These are phyloP conservation scores for Bryoerythrophyllum caledonicum DNA, from an alignment of 225 moss, liverwort and hornwort species.

Conservation along the genomic window DNA sequence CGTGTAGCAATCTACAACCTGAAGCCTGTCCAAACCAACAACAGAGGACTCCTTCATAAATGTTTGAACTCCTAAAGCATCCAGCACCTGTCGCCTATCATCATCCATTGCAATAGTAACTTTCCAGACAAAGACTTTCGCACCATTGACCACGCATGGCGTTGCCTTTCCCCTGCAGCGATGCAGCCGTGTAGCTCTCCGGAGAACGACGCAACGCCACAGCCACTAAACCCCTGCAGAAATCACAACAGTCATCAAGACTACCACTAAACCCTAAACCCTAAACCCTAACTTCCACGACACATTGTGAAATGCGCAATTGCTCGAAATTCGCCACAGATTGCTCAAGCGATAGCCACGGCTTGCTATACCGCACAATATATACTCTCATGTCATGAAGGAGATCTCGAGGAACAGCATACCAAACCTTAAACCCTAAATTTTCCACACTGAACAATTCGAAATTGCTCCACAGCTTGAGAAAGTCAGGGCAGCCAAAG, in stretches of 20 bases:
- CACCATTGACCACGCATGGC: slow-evolving; percentile 45
- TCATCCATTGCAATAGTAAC: not conserved
- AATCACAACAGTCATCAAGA: slow-evolving; percentile 1
- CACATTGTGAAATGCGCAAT: not conserved
- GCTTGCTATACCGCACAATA: not conserved
- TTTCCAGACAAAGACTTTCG: slow-evolving; percentile 4
- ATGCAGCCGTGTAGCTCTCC: slow-evolving; percentile 46
- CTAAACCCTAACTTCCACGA: not conserved
- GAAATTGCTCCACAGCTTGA: not conserved
- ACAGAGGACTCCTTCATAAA: slow-evolving; percentile 15
- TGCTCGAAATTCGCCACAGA: not conserved
- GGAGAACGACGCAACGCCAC: slow-evolving; percentile 59
- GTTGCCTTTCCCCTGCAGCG: slow-evolving; percentile 22
- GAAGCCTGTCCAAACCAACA: slow-evolving; percentile 57
- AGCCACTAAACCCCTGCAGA: slow-evolving; percentile 58
- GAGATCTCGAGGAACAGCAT: too few species aligned
- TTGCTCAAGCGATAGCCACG: not conserved
- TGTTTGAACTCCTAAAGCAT: slow-evolving; percentile 15
- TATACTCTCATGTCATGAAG: too few species aligned
- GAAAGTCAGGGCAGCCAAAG: not conserved
- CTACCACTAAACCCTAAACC: slow-evolving; percentile 8
- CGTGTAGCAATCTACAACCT: slow-evolving; percentile 83
- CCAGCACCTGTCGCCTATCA: not conserved
- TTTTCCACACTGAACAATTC: too few species aligned
- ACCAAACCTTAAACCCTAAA: too few species aligned